Base-by-base conservation (phyloP, 768 basidiomycete genomes). In the Auriscalpium orientale region DNA sequence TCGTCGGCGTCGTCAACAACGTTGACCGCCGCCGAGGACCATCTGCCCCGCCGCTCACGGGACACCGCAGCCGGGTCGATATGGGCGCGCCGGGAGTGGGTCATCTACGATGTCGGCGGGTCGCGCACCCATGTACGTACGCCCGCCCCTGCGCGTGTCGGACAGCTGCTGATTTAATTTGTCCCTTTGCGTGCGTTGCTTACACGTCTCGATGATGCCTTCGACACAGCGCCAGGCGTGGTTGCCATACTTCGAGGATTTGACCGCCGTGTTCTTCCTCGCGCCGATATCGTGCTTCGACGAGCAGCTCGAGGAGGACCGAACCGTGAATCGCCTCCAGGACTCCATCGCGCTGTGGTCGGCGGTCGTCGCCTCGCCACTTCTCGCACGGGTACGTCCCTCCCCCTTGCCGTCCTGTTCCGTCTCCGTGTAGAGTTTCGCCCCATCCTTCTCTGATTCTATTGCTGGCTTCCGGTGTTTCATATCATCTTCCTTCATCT, bases 171-270 rank as follows among this genome's bases (percentile, higher is more conserved):
- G 28, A 28, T 28, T 28, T 28, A 28, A 28, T 28, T 28, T 28
- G 28, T 45, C n/a, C 20, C 44, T 13, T 10, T 45, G 7, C 44
- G 16, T 13, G 16, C 44, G 44, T 18, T 16, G 37, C 56, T 22
- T 53, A 51, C 52, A 34, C 13, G 22, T 13, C 15, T 18, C 12
- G 40, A 49, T 46, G 21, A 56, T 28, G 13, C 7, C 43, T 50
- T 11, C 38, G 33, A 36, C 47, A 6, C 62, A 82, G 77, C 79
- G 86, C 21, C 76, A 80, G 34, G 78, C 77, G 22, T 90, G 89
- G 89, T 79, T 83, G 12, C 81, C 87, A 4, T 89, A 80, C 66
- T 91, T 91, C 58, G 86, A 91, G 59, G 82, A 87, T 64, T 85
- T 88, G 8, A 79, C 87, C 67, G 85, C 87, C 0, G 89, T 91